Conservation (phyloP, 192 early-diverging fungal genomes). For the Entomortierella parvispora region DNA sequence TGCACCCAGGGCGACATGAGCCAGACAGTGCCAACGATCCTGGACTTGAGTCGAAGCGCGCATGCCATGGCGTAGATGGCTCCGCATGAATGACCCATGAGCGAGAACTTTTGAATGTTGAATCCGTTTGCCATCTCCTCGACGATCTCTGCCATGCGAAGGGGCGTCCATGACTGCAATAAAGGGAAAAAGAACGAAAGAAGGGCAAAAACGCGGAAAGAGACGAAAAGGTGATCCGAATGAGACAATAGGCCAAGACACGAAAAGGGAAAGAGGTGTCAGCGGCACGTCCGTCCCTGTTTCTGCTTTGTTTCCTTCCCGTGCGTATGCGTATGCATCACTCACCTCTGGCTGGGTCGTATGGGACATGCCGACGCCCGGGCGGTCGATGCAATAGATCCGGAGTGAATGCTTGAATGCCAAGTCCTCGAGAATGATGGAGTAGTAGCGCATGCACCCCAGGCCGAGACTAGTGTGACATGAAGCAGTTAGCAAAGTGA, state of each 20-base stretch:
- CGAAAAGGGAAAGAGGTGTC: too few species aligned
- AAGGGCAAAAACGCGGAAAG: neutral
- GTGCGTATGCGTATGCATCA: too few species aligned
- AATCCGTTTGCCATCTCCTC: slow-evolving; percentile 52
- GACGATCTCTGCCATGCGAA: slow-evolving; percentile 51
- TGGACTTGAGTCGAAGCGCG: slow-evolving; percentile 44
- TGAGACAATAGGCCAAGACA: too few species aligned
- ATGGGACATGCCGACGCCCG: slow-evolving; percentile 53
- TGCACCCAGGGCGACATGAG: slow-evolving; percentile 56
- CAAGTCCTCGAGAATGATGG: slow-evolving; percentile 55
- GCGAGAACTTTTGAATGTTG: slow-evolving; percentile 56
- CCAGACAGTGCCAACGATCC: slow-evolving; percentile 54
- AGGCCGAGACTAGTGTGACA: slow-evolving; percentile 38
- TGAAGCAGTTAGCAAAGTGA: neutral
- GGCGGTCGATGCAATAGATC: slow-evolving; percentile 56
- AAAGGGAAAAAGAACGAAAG: neutral
- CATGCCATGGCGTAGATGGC: slow-evolving; percentile 57
- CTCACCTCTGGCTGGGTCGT: slow-evolving; percentile 44
- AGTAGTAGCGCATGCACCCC: slow-evolving; percentile 57
- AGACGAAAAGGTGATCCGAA: too few species aligned
- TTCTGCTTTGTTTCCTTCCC: neutral
- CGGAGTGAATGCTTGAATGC: slow-evolving; percentile 53
- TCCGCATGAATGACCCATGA: slow-evolving; percentile 56
- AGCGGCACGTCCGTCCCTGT: too few species aligned
- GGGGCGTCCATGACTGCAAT: slow-evolving; percentile 46